Evolutionary conservation across 2,329 filamentous ascomycete genomes (phyloP), one percentile per base, ranked within the genome.

Genomic region (Cercospora sp.): DNA sequence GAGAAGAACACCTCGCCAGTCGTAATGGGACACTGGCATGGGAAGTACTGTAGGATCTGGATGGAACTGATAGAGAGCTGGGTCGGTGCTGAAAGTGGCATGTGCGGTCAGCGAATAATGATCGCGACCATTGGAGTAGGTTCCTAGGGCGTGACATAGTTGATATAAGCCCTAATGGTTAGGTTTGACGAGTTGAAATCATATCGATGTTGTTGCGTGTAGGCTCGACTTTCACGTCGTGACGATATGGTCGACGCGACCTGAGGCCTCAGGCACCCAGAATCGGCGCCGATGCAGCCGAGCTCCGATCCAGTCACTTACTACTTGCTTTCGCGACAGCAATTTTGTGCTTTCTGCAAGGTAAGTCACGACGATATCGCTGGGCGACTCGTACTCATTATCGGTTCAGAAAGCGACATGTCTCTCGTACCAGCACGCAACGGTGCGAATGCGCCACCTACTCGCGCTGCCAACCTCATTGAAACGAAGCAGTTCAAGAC

Each of bases 341-440:
- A 33, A 31, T 30, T 48, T 63, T 33, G 30, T 33, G 45, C 8
- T 36, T 53, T 55, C 45, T 30, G 26, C 63, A 65, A 69, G 69
- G 67, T 71, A 69, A 69, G 69, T 71, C 33, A 63, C 67, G 63
- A 70, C 48, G 0, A 36, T 33, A 13, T 23, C 55, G 10, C 30
- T 63, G 31, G 64, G n/a, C 58, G 45, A 53, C 64, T 60, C 45
- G 42, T 69, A 64, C 68, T 70, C 36, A 69, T 57, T 8, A 39
- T 36, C 28, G 16, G 12, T 3, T 3, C 67, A 69, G 67, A 69
- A 42, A 23, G 10, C 23, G 51, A 13, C 33, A 78, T 78, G 76
- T 77, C 76, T 53, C 74, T 78, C 23, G 66, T 77, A 57, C 75
- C 74, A 31, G 74, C 76, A 28, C 74, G 76, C 39, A 78, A 78